Conservation (phyloP, 2,329 filamentous ascomycete genomes). For the Colletotrichum salicis region DNA sequence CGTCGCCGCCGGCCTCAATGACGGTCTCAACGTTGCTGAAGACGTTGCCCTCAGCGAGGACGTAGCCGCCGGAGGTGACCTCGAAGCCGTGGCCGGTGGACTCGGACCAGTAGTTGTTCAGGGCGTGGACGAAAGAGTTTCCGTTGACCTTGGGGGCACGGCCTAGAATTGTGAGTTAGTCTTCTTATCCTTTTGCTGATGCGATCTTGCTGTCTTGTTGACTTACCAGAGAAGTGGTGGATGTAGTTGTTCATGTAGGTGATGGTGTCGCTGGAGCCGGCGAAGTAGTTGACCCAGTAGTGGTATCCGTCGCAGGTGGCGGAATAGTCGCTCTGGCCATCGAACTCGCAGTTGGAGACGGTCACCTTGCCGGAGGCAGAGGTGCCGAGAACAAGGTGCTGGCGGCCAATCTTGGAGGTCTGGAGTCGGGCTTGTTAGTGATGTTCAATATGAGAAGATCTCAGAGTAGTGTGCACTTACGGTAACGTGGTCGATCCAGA, state of each 20-base stretch:
- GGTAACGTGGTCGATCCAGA: conserved; percentile 66
- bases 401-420: conserved; percentile 67
- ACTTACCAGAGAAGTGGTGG: conserved; percentile 61
- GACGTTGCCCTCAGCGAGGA: conserved; percentile 66
- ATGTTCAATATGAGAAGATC: neutral
- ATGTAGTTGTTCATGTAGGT: conserved; percentile 71
- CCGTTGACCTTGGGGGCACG: conserved; percentile 67
- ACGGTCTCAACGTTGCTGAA: conserved; percentile 63
- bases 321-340: conserved; percentile 64
- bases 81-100: conserved; percentile 68
- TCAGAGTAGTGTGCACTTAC: neutral
- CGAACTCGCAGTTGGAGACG: conserved; percentile 69
- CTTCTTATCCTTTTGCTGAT: no score
- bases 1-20: conserved; percentile 43
- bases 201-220: no score
- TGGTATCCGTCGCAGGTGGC: conserved; percentile 68
- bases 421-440: neutral
- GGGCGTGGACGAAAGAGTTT: conserved; percentile 66
- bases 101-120: conserved; percentile 71
- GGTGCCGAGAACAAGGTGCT: conserved; percentile 69
- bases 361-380: conserved; percentile 64
- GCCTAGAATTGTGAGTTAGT: conserved; percentile 38
- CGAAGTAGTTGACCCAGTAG: conserved; percentile 70
- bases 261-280: conserved; percentile 64
- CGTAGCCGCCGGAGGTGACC: conserved; percentile 52